Evolutionary conservation across 768 basidiomycete genomes (phyloP).

Genomic region (Cystofilobasidium ferigula): DNA sequence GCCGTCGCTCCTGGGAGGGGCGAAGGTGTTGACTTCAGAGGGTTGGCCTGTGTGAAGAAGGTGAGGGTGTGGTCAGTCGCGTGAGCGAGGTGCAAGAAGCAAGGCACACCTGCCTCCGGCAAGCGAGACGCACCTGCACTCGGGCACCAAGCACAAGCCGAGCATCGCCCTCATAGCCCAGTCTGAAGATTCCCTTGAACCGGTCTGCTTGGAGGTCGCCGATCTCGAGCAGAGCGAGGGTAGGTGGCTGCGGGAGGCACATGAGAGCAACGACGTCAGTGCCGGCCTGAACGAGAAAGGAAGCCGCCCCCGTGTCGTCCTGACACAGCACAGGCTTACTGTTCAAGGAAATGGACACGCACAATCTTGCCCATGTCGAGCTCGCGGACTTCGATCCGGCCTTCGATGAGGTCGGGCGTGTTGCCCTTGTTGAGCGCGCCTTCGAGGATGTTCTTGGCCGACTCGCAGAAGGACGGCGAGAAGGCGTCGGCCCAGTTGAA

Average conservation of each 20-base stretch:
- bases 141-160: constrained; percentile 75
- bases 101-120: constrained; percentile 54
- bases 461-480: constrained; percentile 21
- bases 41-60: constrained; percentile 67
- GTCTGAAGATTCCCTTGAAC: constrained; percentile 89
- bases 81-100: constrained; percentile 8
- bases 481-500: constrained; percentile 23
- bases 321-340: constrained; percentile 1
- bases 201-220: constrained; percentile 91
- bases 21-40: constrained; percentile 52
- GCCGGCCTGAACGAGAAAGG: not conserved
- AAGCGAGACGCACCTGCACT: constrained; percentile 57
- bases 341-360: constrained; percentile 21
- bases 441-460: constrained; percentile 22
- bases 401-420: constrained; percentile 94
- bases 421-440: constrained; percentile 64
- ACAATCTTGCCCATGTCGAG: constrained; percentile 98
- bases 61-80: not conserved
- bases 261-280: not conserved
- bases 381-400: constrained; percentile 93
- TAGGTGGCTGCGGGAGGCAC: constrained; percentile 61
- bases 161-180: constrained; percentile 91
- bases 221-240: constrained; percentile 92
- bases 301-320: too few relatives aligned
- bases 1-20: constrained; percentile 35